These are phyloP conservation scores for Aureobasidium vineae DNA, from an alignment of 2,329 filamentous ascomycete species.

Conservation along the genomic window DNA sequence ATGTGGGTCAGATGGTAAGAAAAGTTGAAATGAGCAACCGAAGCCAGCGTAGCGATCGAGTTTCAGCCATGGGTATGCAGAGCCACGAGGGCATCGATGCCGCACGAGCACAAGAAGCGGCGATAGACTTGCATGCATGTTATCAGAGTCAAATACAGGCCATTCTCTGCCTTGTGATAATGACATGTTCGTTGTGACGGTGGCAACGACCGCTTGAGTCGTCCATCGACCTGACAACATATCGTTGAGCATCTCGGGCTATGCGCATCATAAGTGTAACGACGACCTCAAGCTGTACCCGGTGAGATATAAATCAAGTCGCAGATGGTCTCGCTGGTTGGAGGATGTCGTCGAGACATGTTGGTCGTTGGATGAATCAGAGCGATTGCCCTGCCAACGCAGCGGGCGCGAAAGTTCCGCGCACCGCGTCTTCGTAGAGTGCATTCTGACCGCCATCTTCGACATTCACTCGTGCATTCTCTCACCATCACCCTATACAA, in stretches of 20 bases:
- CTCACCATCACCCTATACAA: neutral
- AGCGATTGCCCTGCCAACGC: conserved; percentile 9
- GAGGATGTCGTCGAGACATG: neutral
- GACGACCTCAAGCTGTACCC: neutral
- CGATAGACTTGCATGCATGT: neutral
- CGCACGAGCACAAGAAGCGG: neutral
- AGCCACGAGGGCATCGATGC: neutral
- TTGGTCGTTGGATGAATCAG: neutral
- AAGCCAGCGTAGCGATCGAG: neutral
- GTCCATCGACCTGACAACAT: neutral
- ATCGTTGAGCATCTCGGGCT: neutral
- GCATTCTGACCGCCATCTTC: neutral
- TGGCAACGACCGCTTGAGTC: neutral
- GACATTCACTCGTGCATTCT: neutral
- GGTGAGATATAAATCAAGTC: neutral
- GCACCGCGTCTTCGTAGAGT: neutral
- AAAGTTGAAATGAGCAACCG: neutral
- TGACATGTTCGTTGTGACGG: neutral
- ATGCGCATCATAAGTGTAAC: neutral
- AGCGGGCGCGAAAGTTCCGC: neutral
- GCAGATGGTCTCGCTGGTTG: neutral
- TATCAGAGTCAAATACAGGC: neutral
- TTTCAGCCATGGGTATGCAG: conserved; percentile 3
- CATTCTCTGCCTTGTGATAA: neutral
- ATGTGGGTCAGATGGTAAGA: neutral